Conservation (phyloP, 176 grass and related monocot genomes). For the Avena atlantica region DNA sequence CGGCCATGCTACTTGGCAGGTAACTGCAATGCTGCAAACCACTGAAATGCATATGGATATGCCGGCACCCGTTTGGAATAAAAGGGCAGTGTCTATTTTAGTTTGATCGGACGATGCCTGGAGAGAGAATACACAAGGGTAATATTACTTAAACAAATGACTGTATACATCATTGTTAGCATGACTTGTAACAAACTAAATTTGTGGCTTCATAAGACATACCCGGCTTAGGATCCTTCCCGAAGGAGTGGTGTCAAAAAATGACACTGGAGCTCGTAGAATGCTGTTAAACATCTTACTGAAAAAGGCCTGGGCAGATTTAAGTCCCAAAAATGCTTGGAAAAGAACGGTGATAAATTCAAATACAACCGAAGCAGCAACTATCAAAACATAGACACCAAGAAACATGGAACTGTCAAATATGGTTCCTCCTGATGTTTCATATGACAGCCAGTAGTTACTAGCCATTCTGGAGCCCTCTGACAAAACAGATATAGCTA, state of each 20-base stretch:
- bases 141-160: too few relatives aligned
- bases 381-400: conserved; percentile 69
- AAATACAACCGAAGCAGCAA: conserved; percentile 52
- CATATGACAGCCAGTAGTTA: conserved; percentile 90
- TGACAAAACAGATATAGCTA: conserved; percentile 50
- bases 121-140: background rate
- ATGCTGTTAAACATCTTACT: conserved; percentile 85
- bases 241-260: conserved; percentile 95
- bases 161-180: background rate
- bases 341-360: conserved; percentile 55
- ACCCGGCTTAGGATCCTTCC: conserved; percentile 93
- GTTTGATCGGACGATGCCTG: conserved; percentile 91
- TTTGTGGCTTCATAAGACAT: conserved; percentile 27
- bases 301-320: conserved; percentile 81
- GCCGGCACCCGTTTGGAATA: conserved; percentile 65
- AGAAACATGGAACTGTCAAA: conserved; percentile 74
- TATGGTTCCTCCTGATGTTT: conserved; percentile 64
- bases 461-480: conserved; percentile 68
- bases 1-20: conserved; percentile 92
- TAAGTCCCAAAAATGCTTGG: conserved; percentile 67
- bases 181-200: background rate
- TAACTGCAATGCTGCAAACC: conserved; percentile 63
- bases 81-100: conserved; percentile 75
- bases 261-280: conserved; percentile 85
- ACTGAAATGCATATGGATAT: conserved; percentile 80